Evolutionary conservation across 805 yeast genomes (phyloP).

Genomic region (Starmerella asiatica): DNA sequence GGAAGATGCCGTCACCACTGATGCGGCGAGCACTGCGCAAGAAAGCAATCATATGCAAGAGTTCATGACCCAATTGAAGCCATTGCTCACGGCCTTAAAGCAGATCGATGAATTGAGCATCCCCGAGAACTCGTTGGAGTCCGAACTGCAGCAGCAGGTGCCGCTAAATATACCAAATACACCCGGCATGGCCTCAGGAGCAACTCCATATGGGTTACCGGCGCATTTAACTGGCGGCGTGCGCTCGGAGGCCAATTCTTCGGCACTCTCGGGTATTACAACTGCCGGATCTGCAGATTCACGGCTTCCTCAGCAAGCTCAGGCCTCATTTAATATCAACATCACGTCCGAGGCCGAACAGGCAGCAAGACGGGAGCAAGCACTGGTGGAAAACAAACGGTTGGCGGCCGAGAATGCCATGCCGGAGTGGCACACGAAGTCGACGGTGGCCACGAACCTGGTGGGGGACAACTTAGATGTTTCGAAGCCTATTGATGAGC

Average conservation of each 20-base stretch:
- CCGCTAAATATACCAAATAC: constrained; percentile 33
- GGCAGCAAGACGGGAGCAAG: constrained; percentile 53
- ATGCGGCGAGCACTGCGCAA: constrained; percentile 56
- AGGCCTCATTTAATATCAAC: constrained; percentile 80
- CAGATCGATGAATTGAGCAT: constrained; percentile 66
- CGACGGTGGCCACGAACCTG: constrained; percentile 57
- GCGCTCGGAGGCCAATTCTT: constrained; percentile 1
- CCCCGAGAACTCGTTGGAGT: constrained; percentile 82
- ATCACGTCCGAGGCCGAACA: constrained; percentile 80
- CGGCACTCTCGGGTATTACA: constrained; percentile 15
- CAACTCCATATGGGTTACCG: constrained; percentile 15
- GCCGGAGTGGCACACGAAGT: constrained; percentile 90
- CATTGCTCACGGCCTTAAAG: constrained; percentile 69
- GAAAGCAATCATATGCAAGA: constrained; percentile 50
- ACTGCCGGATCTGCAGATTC: constrained; percentile 20
- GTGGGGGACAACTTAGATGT: neutral
- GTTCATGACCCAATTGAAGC: constrained; percentile 80
- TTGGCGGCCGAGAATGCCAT: constrained; percentile 80
- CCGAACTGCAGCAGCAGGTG: constrained; percentile 63
- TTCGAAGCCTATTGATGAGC: neutral
- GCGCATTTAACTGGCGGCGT: constrained; percentile 7
- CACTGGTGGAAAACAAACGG: constrained; percentile 51
- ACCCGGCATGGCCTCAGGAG: constrained; percentile 6
- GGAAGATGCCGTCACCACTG: constrained; percentile 52
- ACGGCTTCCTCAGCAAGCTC: constrained; percentile 28